Evolutionary conservation across 176 grass and related monocot genomes (phyloP), one percentile per base, ranked within the genome.

Genomic region (Bothriochloa decipiens): DNA sequence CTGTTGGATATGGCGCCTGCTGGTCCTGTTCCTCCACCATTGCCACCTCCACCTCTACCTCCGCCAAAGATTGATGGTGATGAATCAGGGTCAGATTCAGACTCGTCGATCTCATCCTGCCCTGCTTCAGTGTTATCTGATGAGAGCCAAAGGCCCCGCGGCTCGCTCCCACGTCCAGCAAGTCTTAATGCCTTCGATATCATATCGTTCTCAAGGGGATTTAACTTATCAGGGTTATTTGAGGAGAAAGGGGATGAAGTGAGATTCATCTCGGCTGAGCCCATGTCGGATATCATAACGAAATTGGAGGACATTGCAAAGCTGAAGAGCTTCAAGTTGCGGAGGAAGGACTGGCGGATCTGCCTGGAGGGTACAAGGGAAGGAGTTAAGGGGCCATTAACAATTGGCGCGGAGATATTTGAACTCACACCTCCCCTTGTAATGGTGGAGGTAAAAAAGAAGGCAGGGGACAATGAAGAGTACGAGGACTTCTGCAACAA

Each of bases 391-490:
- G 96, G 96, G 27, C 96, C 96, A 42, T 75, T 99, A 67, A 96
- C 96, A 65, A 99, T 99, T 47, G 88, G 78, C 0, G 88, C 79
- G 0, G 96, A 99, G 89, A 88, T 92, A 78, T 99, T 94, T 36
- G 91, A 99, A 85, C 89, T 99, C 77, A 99, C 96, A n/a, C 73
- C 93, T 1, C 92, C 90, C 22, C 86, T 99, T 63, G 89, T 96
- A 14, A 92, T 99, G 73, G 96, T 99, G 55, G 96, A 99, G 78
- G 90, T 99, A 99, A 96, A 78, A 99, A 99, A 92, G 88, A 99
- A 96, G 72, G 91, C 96, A 0, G 86, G 96, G 7, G 86, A 99
- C 82, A 86, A 84, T 28, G 81, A 91, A 12, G 97, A 99, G 81
- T 96, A 99, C 33, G 97, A 99, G 27, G 90, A 99, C 45, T 99